Evolutionary conservation across 2,329 filamentous ascomycete genomes (phyloP).

Genomic region (Fusarium sp.): DNA sequence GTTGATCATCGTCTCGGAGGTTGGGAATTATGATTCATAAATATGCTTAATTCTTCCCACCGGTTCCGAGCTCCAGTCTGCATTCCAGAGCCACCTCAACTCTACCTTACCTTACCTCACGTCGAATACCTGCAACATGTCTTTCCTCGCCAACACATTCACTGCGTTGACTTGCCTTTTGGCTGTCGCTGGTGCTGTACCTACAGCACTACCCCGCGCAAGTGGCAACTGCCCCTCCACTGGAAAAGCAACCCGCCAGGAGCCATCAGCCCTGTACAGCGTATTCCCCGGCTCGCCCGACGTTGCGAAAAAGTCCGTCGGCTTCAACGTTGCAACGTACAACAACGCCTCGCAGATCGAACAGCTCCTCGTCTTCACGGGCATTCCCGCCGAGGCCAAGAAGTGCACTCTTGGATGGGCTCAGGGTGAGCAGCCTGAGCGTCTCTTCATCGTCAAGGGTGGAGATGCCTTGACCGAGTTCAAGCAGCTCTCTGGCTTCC

Average conservation of each 20-base stretch:
- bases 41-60: conserved; percentile 11
- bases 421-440: conserved; percentile 50
- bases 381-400: conserved; percentile 43
- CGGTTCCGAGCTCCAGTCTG: not conserved
- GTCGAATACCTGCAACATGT: not conserved
- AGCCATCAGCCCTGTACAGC: conserved; percentile 26
- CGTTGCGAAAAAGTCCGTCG: conserved; percentile 16
- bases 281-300: conserved; percentile 30
- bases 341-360: conserved; percentile 40
- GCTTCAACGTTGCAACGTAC: conserved; percentile 39
- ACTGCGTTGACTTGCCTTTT: conserved; percentile 16
- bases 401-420: conserved; percentile 45
- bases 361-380: conserved; percentile 46
- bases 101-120: not conserved
- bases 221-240: conserved; percentile 6
- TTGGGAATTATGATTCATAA: conserved; percentile 5
- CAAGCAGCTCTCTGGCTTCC: conserved; percentile 42
- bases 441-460: conserved; percentile 49
- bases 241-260: not conserved
- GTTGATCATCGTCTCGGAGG: conserved; percentile 23
- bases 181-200: conserved; percentile 14
- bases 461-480: conserved; percentile 37
- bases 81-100: not conserved
- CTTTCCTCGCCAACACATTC: conserved; percentile 8
- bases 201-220: conserved; percentile 15